A percentile compares a stretch with the other conserved stretches of the same genome.
Evolutionary conservation across 257 asterid genomes (phyloP).

Genomic region (Mitragyna speciosa): DNA sequence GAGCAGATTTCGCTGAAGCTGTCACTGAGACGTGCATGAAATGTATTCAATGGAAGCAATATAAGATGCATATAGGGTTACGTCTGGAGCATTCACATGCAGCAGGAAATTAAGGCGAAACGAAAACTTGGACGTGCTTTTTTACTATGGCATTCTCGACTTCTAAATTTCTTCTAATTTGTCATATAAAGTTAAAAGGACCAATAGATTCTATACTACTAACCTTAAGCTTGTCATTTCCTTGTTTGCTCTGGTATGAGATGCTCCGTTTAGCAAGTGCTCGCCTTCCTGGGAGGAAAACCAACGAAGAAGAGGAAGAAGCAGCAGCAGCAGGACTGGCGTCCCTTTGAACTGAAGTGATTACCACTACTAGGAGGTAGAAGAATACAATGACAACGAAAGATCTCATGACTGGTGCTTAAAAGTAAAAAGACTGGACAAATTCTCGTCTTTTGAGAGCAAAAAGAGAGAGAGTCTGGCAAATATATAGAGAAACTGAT

Average conservation of each 20-base stretch:
- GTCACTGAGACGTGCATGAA: neutral
- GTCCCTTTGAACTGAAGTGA: constrained; percentile 16
- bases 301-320: constrained; percentile 7
- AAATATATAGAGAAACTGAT: constrained; percentile 14
- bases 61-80: neutral
- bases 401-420: constrained; percentile 15
- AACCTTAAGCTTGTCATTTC: neutral
- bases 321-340: constrained; percentile 6
- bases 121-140: neutral
- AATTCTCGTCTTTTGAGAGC: constrained; percentile 7
- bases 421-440: neutral
- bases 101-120: neutral
- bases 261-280: neutral
- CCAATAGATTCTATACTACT: neutral
- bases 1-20: neutral
- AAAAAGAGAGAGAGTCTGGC: constrained; percentile 1
- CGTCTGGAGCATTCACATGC: neutral
- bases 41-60: neutral
- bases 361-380: constrained; percentile 12
- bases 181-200: neutral
- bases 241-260: constrained; percentile 1
- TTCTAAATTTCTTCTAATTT: neutral
- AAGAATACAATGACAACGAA: neutral
- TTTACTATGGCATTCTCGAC: neutral
- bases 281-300: constrained; percentile 2